These are phyloP conservation scores for Malus sieversii DNA, from an alignment of 306 rosid species.

Conservation along the genomic window DNA sequence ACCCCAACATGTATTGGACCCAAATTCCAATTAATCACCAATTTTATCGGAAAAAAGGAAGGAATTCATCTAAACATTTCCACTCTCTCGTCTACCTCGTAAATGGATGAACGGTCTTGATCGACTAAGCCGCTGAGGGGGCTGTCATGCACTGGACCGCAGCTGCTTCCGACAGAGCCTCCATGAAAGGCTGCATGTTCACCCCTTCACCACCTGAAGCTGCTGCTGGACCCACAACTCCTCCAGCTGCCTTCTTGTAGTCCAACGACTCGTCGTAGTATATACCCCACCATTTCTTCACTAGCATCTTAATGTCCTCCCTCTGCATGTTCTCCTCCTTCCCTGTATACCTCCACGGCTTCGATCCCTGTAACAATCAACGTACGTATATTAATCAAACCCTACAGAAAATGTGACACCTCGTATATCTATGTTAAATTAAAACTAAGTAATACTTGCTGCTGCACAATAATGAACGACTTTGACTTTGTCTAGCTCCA, in stretches of 20 bases:
- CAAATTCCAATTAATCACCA: not conserved
- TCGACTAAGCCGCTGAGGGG: conserved; percentile 59
- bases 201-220: conserved; percentile 1
- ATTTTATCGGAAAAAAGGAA: not conserved
- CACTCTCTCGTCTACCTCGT: not conserved
- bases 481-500: conserved; percentile 41
- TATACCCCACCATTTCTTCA: conserved; percentile 70
- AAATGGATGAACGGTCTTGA: not conserved
- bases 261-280: conserved; percentile 51
- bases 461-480: conserved; percentile 78
- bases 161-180: conserved; percentile 44
- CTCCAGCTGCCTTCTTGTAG: conserved; percentile 14
- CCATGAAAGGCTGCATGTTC: conserved; percentile 33
- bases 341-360: conserved; percentile 86
- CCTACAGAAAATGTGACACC: not conserved
- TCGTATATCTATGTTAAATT: not conserved
- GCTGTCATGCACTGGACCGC: conserved; percentile 42
- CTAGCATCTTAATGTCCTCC: conserved; percentile 66
- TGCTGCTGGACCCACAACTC: not conserved
- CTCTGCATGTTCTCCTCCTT: conserved; percentile 76
- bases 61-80: not conserved
- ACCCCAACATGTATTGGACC: not conserved
- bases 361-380: conserved; percentile 47
- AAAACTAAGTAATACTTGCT: conserved; percentile 17
- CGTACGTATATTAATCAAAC: not conserved